Percentiles rank a stretch among this genome's conserved stretches.
phyloP scores from a whole-genome alignment of 331 rosid genomes.

The Malus hybrid region DNA sequence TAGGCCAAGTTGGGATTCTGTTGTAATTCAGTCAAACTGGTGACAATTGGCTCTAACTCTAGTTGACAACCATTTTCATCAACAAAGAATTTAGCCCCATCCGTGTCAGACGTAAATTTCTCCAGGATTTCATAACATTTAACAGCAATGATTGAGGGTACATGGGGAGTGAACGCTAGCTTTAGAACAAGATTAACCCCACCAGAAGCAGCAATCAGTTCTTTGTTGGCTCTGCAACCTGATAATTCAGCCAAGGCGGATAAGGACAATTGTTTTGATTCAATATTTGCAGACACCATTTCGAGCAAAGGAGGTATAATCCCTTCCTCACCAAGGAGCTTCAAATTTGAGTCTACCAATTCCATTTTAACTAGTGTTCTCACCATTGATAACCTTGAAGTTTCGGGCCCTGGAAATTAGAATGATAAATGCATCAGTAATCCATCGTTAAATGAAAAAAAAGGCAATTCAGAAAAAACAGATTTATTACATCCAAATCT shows the following conservation, averaged over 20 bases:
- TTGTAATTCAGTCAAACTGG: constrained; percentile 39
- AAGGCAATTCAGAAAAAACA: background rate
- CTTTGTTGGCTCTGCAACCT: constrained; percentile 43
- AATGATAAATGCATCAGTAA: constrained; percentile 2
- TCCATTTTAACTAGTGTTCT: constrained; percentile 44
- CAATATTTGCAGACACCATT: constrained; percentile 47
- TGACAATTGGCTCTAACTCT: constrained; percentile 54
- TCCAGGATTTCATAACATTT: constrained; percentile 67
- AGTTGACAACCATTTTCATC: constrained; percentile 58
- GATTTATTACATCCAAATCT: background rate
- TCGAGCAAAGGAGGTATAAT: constrained; percentile 61
- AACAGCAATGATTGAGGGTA: constrained; percentile 25
- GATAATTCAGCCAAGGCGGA: constrained; percentile 58
- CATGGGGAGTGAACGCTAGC: constrained; percentile 34
- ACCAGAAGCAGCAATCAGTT: constrained; percentile 49
- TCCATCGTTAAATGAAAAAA: background rate
- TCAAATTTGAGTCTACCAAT: constrained; percentile 40
- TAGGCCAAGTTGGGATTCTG: constrained; percentile 32
- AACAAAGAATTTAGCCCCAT: constrained; percentile 48
- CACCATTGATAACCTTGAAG: constrained; percentile 55
- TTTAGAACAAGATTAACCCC: constrained; percentile 58
- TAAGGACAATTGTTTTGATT: constrained; percentile 41
- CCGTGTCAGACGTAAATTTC: constrained; percentile 48
- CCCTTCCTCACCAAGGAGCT: constrained; percentile 64
- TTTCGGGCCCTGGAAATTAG: constrained; percentile 48